Evolutionary conservation across 2,329 filamentous ascomycete species (phyloP).

Genomic region (Colletotrichum magnum): DNA sequence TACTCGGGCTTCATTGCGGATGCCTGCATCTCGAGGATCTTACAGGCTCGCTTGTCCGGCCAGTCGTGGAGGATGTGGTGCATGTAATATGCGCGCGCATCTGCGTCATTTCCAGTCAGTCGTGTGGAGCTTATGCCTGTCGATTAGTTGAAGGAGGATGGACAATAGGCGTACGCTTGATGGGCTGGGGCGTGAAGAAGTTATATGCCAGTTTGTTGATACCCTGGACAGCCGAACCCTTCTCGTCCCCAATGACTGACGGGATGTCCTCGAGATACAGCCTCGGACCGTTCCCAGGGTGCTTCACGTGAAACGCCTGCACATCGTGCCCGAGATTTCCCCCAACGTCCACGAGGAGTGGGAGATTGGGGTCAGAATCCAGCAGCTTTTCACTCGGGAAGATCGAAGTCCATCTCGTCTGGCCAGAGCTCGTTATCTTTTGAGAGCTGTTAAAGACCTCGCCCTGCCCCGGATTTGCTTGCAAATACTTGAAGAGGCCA

Average conservation of each 20-base stretch:
- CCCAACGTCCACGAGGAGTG: constrained; percentile 27
- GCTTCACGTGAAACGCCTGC: constrained; percentile 1
- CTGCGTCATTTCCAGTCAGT: background rate
- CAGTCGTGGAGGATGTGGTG: constrained; percentile 71
- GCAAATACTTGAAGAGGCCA: constrained; percentile 8
- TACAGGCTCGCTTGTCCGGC: constrained; percentile 59
- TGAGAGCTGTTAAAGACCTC: constrained; percentile 20
- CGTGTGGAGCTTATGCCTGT: background rate
- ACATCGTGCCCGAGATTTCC: constrained; percentile 22
- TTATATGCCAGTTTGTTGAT: constrained; percentile 47
- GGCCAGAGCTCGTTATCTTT: background rate
- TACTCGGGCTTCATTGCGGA: constrained; percentile 59
- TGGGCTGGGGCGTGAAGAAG: constrained; percentile 56
- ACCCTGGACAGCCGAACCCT: background rate
- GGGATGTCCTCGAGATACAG: constrained; percentile 29
- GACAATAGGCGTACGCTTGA: constrained; percentile 35
- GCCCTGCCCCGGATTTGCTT: background rate
- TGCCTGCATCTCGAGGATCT: constrained; percentile 58
- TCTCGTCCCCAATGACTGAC: constrained; percentile 16
- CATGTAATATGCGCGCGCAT: constrained; percentile 65
- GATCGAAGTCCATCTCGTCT: constrained; percentile 16
- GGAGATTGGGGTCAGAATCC: background rate
- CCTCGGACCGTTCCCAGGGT: constrained; percentile 15
- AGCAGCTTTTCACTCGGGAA: constrained; percentile 4
- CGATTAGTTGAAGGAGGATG: too few species aligned